A percentile compares a stretch with the other conserved stretches of the same genome.
phyloP scores from a whole-genome alignment of 2,329 filamentous ascomycete genomes.

The Graphium sp. region DNA sequence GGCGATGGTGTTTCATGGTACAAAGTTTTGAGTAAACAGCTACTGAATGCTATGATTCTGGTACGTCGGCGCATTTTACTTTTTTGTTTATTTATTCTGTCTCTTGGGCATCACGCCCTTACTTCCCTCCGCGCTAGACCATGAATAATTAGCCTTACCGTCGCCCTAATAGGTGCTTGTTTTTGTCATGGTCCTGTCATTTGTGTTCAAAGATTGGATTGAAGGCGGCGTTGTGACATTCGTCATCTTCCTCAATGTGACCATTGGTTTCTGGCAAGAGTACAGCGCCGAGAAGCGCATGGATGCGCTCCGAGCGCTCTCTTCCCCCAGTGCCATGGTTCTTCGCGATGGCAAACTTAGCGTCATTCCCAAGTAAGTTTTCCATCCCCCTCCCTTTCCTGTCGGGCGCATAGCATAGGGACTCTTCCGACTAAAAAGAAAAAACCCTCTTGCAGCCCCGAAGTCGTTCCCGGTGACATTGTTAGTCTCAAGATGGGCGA shows the following conservation, averaged over 20 bases:
- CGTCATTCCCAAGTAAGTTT: constrained; percentile 38
- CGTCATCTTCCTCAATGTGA: constrained; percentile 53
- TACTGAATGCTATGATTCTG: constrained; percentile 65
- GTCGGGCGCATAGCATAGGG: too few species aligned
- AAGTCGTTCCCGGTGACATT: constrained; percentile 58
- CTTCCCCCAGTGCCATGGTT: constrained; percentile 45
- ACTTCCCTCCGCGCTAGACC: constrained; percentile 9
- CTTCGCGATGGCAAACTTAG: constrained; percentile 40
- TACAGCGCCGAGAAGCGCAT: constrained; percentile 50
- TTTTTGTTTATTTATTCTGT: background rate
- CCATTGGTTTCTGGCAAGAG: constrained; percentile 50
- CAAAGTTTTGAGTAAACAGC: constrained; percentile 56
- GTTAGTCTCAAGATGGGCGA: constrained; percentile 53
- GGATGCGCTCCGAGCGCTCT: constrained; percentile 44
- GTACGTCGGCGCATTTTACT: too few species aligned
- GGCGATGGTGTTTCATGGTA: constrained; percentile 50
- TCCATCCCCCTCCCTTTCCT: background rate
- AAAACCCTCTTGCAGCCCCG: constrained; percentile 21
- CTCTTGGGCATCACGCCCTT: constrained; percentile 5
- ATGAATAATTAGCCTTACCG: constrained; percentile 24
- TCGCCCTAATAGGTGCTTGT: constrained; percentile 42
- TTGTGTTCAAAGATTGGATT: constrained; percentile 49
- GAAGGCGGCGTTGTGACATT: constrained; percentile 51
- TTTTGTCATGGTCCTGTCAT: constrained; percentile 59
- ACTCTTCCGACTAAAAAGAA: constrained; percentile 1